These are phyloP conservation scores for Emericellopsis cladophorae DNA, from an alignment of 2,329 filamentous ascomycete species.

Conservation along the genomic window DNA sequence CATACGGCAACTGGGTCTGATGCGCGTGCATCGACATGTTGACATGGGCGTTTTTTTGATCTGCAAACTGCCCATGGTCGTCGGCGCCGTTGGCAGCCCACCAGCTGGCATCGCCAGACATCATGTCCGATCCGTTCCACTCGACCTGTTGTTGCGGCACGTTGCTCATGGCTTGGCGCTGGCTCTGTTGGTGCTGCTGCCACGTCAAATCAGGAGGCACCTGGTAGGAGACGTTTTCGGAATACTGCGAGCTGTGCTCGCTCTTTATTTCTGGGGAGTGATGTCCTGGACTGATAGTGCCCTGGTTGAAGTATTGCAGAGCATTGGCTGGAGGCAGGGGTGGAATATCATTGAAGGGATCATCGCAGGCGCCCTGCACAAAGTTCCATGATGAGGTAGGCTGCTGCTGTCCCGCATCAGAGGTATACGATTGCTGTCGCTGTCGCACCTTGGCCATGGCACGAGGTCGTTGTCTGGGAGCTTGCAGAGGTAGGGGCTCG, in stretches of 20 bases:
- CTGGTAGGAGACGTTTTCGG: slow-evolving; percentile 6
- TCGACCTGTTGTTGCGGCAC: slow-evolving; percentile 5
- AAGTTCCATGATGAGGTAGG: slow-evolving; percentile 14
- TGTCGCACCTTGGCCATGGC: slow-evolving; percentile 7
- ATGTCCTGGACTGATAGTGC: slow-evolving; percentile 19
- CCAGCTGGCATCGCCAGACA: slow-evolving; percentile 13
- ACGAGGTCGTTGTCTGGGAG: slow-evolving; percentile 17
- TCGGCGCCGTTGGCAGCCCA: slow-evolving; percentile 3
- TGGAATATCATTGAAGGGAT: slow-evolving; percentile 21
- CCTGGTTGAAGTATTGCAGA: slow-evolving; percentile 17
- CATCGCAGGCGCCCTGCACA: slow-evolving; percentile 22
- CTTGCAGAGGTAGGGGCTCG: slow-evolving; percentile 16
- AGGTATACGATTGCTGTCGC: background rate
- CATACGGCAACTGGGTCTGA: slow-evolving; percentile 25
- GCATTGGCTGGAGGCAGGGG: slow-evolving; percentile 10
- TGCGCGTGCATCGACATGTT: slow-evolving; percentile 27
- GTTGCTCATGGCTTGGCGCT: slow-evolving; percentile 3
- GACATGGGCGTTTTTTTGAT: slow-evolving; percentile 21
- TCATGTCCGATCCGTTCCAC: slow-evolving; percentile 1
- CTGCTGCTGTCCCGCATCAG: slow-evolving; percentile 8
- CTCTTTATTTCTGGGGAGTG: slow-evolving; percentile 23
- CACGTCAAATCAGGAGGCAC: slow-evolving; percentile 8
- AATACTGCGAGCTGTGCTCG: slow-evolving; percentile 14
- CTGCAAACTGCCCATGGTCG: slow-evolving; percentile 12
- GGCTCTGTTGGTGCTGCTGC: slow-evolving; percentile 7